These are phyloP conservation scores for Metarhizium sp. DNA, from an alignment of 2,329 filamentous ascomycete genomes.

Conservation along the genomic window DNA sequence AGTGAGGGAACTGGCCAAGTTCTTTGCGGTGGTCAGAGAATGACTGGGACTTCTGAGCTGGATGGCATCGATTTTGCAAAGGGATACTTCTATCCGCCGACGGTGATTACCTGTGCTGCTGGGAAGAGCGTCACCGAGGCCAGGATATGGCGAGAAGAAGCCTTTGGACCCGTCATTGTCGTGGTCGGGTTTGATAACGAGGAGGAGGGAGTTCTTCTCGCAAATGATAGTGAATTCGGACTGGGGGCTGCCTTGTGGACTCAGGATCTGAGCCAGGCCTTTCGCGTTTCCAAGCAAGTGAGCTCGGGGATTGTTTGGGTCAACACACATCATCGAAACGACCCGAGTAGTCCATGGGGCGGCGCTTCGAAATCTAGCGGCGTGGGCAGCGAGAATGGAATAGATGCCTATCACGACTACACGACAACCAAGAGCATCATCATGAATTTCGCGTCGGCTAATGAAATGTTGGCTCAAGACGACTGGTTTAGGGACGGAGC, in stretches of 20 bases:
- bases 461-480: conserved; percentile 42
- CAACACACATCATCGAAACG: conserved; percentile 60
- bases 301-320: conserved; percentile 54
- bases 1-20: conserved; percentile 30
- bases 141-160: conserved; percentile 70
- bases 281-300: conserved; percentile 62
- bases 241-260: conserved; percentile 74
- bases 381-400: conserved; percentile 63
- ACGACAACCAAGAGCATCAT: conserved; percentile 56
- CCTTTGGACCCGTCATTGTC: conserved; percentile 72
- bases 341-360: conserved; percentile 63
- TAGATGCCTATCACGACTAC: conserved; percentile 52
- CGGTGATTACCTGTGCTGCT: conserved; percentile 50
- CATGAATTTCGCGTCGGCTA: conserved; percentile 54
- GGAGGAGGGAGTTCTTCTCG: conserved; percentile 58
- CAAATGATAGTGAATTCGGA: conserved; percentile 67
- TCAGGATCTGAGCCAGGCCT: conserved; percentile 62
- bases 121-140: conserved; percentile 54
- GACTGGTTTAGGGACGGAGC: conserved; percentile 59
- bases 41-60: conserved; percentile 36
- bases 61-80: conserved; percentile 42
- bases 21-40: conserved; percentile 36
- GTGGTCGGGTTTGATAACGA: conserved; percentile 68
- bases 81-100: conserved; percentile 73
- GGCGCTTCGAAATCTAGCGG: conserved; percentile 53